Base-by-base conservation (phyloP, 2,329 filamentous ascomycete genomes). In the Aspergillus sp. region DNA sequence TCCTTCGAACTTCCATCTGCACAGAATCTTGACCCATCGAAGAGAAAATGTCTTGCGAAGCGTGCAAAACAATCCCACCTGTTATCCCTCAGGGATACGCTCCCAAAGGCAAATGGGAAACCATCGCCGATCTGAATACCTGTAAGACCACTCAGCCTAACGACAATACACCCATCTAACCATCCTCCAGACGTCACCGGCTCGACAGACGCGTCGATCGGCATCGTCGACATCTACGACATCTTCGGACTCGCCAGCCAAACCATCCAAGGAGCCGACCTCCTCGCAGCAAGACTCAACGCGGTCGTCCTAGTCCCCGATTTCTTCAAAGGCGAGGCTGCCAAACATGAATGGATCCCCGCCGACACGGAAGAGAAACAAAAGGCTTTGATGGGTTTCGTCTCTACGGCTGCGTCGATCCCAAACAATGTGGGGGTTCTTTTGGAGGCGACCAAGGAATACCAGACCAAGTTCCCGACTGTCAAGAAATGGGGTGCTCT, bases 191-290 rank as follows among this genome's bases (percentile, higher is more conserved):
- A 66, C 42, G 47, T 51, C 7, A 46, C 55, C 68, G 76, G 81
- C 48, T 67, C 74, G 69, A 73, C 77, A 5, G 68, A 68, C 29
- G 69, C 70, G 53, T 67, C 76, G 28, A 74, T 74, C 27, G 84
- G 77, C 40, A 73, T 87, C 44, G 65, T 87, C 44, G 65, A 75
- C 49, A 75, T 85, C 60, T 82, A 70, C 61, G 83, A 87, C 64
- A 83, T 85, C 62, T 85, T 85, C 57, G 82, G 83, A 56, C 49
- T 68, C 39, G 82, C 78, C 58, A 77, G 79, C 26, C 85, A 88
- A 66, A 83, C 83, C 3, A 50, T 86, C 8, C 83, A 87, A 63
- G 85, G 83, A 26, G 81, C 82, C 49, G 85, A 88, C 56, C 61
- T 69, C 6, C 61, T 76, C 3, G 62, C 72, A 0, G 52, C 60